phyloP scores from a whole-genome alignment of 164 flowering plant species.

The Vitis rotundifolia region DNA sequence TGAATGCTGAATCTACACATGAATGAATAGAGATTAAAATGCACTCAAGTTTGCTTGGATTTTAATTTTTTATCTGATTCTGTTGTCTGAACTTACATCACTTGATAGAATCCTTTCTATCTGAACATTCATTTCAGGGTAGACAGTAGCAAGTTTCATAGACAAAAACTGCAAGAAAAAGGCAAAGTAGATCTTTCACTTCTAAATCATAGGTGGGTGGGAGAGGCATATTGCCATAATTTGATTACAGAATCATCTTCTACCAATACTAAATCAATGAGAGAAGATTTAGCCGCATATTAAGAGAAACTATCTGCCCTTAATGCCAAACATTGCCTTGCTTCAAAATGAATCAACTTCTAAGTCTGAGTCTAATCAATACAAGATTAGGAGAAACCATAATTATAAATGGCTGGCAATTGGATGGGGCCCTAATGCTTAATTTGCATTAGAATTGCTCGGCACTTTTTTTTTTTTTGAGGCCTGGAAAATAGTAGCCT shows the following conservation, averaged over 20 bases:
- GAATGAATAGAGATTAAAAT: background rate
- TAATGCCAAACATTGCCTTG: background rate
- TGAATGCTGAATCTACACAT: conserved; percentile 2
- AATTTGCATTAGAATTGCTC: too few species aligned
- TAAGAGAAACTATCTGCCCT: conserved; percentile 1
- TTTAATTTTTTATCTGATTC: background rate
- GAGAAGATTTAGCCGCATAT: background rate
- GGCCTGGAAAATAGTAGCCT: too few species aligned
- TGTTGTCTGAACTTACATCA: background rate
- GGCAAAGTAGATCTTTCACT: background rate
- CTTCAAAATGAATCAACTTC: background rate
- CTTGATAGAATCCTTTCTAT: conserved; percentile 5
- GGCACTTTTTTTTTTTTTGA: too few species aligned
- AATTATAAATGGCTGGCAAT: too few species aligned
- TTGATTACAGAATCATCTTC: background rate
- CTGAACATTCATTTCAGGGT: background rate
- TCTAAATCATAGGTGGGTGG: background rate
- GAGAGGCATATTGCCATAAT: background rate
- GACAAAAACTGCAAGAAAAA: conserved; percentile 6
- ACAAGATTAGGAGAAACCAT: too few species aligned
- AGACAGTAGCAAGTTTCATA: conserved; percentile 4
- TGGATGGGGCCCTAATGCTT: too few species aligned
- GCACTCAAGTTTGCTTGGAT: too few species aligned
- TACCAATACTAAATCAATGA: background rate
- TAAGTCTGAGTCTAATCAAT: background rate